These are phyloP conservation scores for Diatrype stigma DNA, from an alignment of 2,329 filamentous ascomycete genomes.

Conservation along the genomic window DNA sequence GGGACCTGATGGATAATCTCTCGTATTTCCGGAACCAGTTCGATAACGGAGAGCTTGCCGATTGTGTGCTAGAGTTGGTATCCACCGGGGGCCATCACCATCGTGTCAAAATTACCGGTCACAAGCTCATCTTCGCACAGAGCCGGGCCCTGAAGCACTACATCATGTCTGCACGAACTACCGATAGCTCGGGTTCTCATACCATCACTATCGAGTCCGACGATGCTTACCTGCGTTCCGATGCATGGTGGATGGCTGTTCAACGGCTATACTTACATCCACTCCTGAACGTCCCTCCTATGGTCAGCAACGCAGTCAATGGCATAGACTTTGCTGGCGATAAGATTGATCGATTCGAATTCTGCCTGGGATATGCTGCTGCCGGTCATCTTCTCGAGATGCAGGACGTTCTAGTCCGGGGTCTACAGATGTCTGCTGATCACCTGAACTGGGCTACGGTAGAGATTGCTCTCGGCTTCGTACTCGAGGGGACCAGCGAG, in stretches of 20 bases:
- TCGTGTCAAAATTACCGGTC: slow-evolving; percentile 45
- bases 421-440: slow-evolving; percentile 54
- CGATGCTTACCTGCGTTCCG: slow-evolving; percentile 50
- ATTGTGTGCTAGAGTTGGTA: slow-evolving; percentile 38
- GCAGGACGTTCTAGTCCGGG: slow-evolving; percentile 50
- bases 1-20: slow-evolving; percentile 23
- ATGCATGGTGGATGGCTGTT: slow-evolving; percentile 54
- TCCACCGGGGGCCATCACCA: slow-evolving; percentile 31
- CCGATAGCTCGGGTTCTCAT: slow-evolving; percentile 27
- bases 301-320: slow-evolving; percentile 25
- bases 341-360: slow-evolving; percentile 42
- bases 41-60: slow-evolving; percentile 34
- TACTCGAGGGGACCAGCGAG: slow-evolving; percentile 39
- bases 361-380: slow-evolving; percentile 61
- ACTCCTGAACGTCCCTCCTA: slow-evolving; percentile 35
- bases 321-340: slow-evolving; percentile 34
- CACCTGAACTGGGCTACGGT: slow-evolving; percentile 61
- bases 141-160: slow-evolving; percentile 39
- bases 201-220: slow-evolving; percentile 44
- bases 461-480: slow-evolving; percentile 55
- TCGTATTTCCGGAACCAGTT: slow-evolving; percentile 35
- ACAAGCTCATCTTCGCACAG: slow-evolving; percentile 52
- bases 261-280: slow-evolving; percentile 55
- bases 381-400: slow-evolving; percentile 57
- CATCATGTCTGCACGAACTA: slow-evolving; percentile 27